phyloP scores from a whole-genome alignment of 2,329 filamentous ascomycete genomes.

The Penicillium digitatum region DNA sequence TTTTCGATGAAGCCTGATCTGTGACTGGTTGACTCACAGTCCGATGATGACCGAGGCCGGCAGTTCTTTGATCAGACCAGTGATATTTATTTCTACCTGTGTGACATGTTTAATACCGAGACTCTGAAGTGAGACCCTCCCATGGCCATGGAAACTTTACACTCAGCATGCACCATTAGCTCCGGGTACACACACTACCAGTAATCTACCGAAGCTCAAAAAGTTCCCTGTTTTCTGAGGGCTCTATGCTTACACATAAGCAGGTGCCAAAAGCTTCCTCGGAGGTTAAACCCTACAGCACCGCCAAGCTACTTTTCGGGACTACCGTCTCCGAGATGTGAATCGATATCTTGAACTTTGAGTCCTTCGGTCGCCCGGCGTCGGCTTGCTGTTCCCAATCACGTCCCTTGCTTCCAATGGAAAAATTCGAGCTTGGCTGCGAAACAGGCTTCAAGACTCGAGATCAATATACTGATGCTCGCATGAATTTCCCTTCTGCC shows the following conservation, averaged over 20 bases:
- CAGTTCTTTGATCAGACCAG: slow-evolving; percentile 3
- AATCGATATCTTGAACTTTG: not conserved
- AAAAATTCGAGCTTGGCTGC: not conserved
- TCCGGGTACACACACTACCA: not conserved
- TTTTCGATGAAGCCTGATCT: not conserved
- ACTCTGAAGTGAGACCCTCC: slow-evolving; percentile 1
- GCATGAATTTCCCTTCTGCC: not conserved
- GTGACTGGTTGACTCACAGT: slow-evolving; percentile 16
- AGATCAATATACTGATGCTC: slow-evolving; percentile 3
- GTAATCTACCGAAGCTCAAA: slow-evolving; percentile 9
- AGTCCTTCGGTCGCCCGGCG: not conserved
- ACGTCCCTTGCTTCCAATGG: not conserved
- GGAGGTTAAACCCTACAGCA: not conserved
- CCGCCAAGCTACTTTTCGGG: slow-evolving; percentile 3
- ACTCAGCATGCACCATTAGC: slow-evolving; percentile 8
- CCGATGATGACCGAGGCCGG: not conserved
- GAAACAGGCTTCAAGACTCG: slow-evolving; percentile 8
- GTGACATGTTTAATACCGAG: slow-evolving; percentile 13
- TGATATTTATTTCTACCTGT: slow-evolving; percentile 2
- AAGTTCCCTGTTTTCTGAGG: not conserved
- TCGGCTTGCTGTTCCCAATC: not conserved
- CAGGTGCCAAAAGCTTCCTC: slow-evolving; percentile 1
- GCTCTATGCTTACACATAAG: not conserved
- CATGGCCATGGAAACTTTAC: slow-evolving; percentile 2
- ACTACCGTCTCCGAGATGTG: slow-evolving; percentile 13